phyloP scores from a whole-genome alignment of 2,329 filamentous ascomycete species.

The Rhinocladiella mackenziei region DNA sequence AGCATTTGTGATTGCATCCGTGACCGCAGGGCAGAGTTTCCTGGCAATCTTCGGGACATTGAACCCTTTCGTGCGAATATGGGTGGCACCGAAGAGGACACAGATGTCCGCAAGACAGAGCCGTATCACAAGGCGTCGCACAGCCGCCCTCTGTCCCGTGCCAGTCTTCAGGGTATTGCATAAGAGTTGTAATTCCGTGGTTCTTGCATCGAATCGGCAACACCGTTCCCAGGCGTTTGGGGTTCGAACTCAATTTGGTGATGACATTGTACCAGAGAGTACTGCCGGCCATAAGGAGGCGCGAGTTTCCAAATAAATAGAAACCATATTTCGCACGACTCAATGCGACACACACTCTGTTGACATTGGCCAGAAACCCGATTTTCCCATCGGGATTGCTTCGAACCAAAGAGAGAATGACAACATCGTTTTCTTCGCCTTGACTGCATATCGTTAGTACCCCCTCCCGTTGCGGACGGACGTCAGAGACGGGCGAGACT shows the following conservation, averaged over 20 bases:
- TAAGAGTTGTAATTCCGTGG: conserved; percentile 52
- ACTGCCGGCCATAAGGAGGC: conserved; percentile 47
- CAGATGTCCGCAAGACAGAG: conserved; percentile 49
- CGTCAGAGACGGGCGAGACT: too few species aligned
- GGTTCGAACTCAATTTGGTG: conserved; percentile 38
- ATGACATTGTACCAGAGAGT: conserved; percentile 52
- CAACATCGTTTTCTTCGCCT: conserved; percentile 82
- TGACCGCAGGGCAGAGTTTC: conserved; percentile 26
- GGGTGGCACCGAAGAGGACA: conserved; percentile 53
- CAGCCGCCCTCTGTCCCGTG: conserved; percentile 52
- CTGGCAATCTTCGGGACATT: conserved; percentile 36
- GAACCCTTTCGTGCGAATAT: conserved; percentile 32
- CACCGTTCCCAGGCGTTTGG: conserved; percentile 44
- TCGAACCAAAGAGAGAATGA: conserved; percentile 75
- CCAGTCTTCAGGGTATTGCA: conserved; percentile 47
- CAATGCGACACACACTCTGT: conserved; percentile 59
- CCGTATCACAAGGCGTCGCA: conserved; percentile 43
- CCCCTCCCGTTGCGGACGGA: too few species aligned
- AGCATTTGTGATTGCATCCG: conserved; percentile 19
- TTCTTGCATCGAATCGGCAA: conserved; percentile 62
- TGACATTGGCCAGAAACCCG: conserved; percentile 68
- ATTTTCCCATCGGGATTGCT: conserved; percentile 57
- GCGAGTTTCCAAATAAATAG: conserved; percentile 77
- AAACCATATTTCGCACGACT: conserved; percentile 72
- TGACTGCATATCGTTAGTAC: too few species aligned